These are phyloP conservation scores for Trichoderma semiorbis DNA, from an alignment of 2,329 filamentous ascomycete genomes.

Conservation along the genomic window DNA sequence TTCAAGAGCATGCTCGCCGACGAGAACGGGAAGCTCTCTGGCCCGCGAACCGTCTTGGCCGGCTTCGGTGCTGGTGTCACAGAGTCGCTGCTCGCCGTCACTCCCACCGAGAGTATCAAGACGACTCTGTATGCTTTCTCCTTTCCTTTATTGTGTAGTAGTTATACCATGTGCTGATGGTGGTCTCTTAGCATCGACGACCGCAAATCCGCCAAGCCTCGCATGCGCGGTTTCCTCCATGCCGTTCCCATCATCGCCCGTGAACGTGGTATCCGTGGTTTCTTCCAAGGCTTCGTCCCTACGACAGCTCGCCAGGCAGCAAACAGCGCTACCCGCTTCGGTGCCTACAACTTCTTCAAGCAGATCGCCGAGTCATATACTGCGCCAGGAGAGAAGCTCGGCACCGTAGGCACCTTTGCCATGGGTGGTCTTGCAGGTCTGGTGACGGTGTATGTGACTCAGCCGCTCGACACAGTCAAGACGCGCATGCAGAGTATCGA, in stretches of 20 bases:
- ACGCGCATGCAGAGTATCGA: constrained; percentile 97
- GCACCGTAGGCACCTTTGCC: constrained; percentile 80
- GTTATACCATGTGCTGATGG: not conserved
- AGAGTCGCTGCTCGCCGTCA: constrained; percentile 89
- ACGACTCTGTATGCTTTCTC: constrained; percentile 66
- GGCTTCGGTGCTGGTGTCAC: constrained; percentile 94
- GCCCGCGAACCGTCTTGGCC: constrained; percentile 84
- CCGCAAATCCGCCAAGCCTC: constrained; percentile 77
- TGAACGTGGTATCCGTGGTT: constrained; percentile 83
- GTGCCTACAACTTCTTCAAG: constrained; percentile 83
- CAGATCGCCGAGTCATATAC: constrained; percentile 91
- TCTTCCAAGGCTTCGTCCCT: constrained; percentile 95
- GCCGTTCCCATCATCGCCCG: constrained; percentile 82
- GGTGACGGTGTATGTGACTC: constrained; percentile 79
- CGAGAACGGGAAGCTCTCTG: constrained; percentile 80
- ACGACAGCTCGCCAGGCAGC: constrained; percentile 93
- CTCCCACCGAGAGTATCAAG: constrained; percentile 97
- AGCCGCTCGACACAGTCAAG: constrained; percentile 88
- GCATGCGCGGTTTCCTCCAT: constrained; percentile 88
- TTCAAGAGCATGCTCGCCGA: constrained; percentile 84
- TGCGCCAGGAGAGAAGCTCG: constrained; percentile 90
- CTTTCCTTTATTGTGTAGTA: not conserved
- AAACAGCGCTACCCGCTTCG: constrained; percentile 89
- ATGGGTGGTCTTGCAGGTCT: constrained; percentile 85
- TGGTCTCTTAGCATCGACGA: constrained; percentile 74